A percentile compares a stretch with the other conserved stretches of the same genome.
phyloP scores from a whole-genome alignment of 2,329 filamentous ascomycete genomes.

The Pseudocercospora musae region DNA sequence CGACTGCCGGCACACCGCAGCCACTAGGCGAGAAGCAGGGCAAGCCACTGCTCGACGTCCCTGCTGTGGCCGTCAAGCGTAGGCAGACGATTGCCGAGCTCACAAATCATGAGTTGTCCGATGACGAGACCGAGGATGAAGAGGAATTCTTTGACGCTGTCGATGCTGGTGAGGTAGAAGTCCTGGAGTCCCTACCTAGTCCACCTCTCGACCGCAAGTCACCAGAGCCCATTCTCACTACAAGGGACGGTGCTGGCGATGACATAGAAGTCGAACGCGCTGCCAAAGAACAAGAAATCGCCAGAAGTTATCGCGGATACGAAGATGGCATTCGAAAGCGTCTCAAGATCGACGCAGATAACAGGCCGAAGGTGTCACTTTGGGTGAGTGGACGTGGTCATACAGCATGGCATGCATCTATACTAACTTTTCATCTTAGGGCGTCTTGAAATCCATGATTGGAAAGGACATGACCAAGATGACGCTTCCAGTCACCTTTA shows the following conservation, averaged over 20 bases:
- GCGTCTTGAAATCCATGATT: constrained; percentile 98
- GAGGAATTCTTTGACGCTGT: constrained; percentile 98
- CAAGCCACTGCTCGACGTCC: constrained; percentile 24
- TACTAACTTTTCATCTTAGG: constrained; percentile 53
- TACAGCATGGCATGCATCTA: neutral
- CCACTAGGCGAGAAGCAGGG: constrained; percentile 6
- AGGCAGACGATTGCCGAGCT: constrained; percentile 68
- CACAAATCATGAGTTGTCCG: constrained; percentile 63
- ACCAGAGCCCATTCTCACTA: constrained; percentile 23
- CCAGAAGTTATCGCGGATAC: constrained; percentile 79
- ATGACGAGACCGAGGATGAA: constrained; percentile 78
- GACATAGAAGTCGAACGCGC: constrained; percentile 31
- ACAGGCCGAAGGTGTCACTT: constrained; percentile 88
- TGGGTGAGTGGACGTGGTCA: constrained; percentile 64
- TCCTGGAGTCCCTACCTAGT: constrained; percentile 63
- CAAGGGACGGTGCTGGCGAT: constrained; percentile 47
- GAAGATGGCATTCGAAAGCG: constrained; percentile 78
- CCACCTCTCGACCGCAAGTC: constrained; percentile 34
- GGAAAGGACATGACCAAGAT: constrained; percentile 99
- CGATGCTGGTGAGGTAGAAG: constrained; percentile 85
- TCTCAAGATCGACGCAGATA: constrained; percentile 85
- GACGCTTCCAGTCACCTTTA: constrained; percentile 97
- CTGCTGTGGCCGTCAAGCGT: constrained; percentile 43
- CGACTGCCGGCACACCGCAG: constrained; percentile 14
- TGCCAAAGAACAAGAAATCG: constrained; percentile 61